Base-by-base conservation (phyloP, 306 rosid genomes). In the Citrullus amarus region DNA sequence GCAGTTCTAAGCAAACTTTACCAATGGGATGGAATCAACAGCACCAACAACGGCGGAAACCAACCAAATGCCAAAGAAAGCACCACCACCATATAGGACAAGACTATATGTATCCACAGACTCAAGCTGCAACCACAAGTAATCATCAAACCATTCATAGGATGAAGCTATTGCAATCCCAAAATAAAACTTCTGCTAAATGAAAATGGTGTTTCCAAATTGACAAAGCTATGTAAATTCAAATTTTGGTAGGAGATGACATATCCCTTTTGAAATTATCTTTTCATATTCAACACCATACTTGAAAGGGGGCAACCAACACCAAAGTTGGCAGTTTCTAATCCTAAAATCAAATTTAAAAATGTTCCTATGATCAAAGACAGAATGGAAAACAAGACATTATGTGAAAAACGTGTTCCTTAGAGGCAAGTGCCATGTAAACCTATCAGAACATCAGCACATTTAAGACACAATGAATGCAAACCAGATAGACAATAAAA, bases 21-120 rank as follows among this genome's bases (percentile, higher is more conserved):
- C 99, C 93, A 96, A 10, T 20, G 99, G 99, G 60, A 96, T 86
- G 68, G 97, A 81, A 81, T 96, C 99, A 68, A 96, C 85, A 60
- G 99, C 88, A 51, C 97, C 87, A 71, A 96, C 78, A 55, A 96
- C 17, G 2, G 91, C 97, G 6, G 99, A 88, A 68, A 84, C 74
- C 36, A 96, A 71, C 98, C 98, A 96, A 77, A 92, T 48, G 41
- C 86, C 75, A 54, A 77, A 79, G 39, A 88, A 16, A 30, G 88
- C 86, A 67, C 91, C 86, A 7, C 84, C 82, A 46, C 93, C 94
- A 22, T 85, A 91, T 41, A 96, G 65, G 79, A 80, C 66, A 78
- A 83, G 0, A 6, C 84, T 32, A 38, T 79, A 83, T 1, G 88
- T 22, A 73, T 88, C 93, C 41, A 75, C 81, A 75, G 83, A 17